A percentile compares a stretch with the other conserved stretches of the same genome.
These are phyloP conservation scores for Pseudocercospora fuligena DNA, from an alignment of 2,329 filamentous ascomycete species.

Conservation along the genomic window DNA sequence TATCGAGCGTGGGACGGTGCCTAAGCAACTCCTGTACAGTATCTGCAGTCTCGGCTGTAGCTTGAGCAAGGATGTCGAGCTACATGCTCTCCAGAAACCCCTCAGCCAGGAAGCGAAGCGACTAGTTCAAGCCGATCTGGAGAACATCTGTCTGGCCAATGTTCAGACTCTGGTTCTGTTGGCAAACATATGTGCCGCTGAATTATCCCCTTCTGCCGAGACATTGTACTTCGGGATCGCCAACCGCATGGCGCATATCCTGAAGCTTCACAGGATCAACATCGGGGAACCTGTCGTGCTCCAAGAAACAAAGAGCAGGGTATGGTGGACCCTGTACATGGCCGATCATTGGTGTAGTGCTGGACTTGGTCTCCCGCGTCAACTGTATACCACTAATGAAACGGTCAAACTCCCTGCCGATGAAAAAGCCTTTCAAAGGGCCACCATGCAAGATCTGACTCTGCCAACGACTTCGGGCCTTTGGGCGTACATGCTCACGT, in stretches of 20 bases:
- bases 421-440: neutral
- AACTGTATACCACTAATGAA: conserved; percentile 28
- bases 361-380: conserved; percentile 43
- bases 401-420: neutral
- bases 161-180: conserved; percentile 50
- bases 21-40: conserved; percentile 3
- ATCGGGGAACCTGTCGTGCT: conserved; percentile 35
- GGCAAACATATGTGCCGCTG: conserved; percentile 42
- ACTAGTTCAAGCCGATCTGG: conserved; percentile 38
- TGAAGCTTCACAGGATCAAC: conserved; percentile 9
- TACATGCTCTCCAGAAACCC: neutral
- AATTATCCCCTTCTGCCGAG: conserved; percentile 45
- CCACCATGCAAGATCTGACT: conserved; percentile 12
- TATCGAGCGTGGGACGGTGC: neutral
- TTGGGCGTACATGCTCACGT: conserved; percentile 48
- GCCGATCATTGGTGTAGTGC: conserved; percentile 49
- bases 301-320: conserved; percentile 45
- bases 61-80: neutral
- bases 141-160: conserved; percentile 44
- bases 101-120: conserved; percentile 22
- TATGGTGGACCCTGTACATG: conserved; percentile 50
- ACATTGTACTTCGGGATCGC: conserved; percentile 44
- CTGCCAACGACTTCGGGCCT: conserved; percentile 40
- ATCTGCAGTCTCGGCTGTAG: neutral
- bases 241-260: conserved; percentile 19